Conservation (phyloP, 306 rosid genomes). For the Adenanthera pavonina region DNA sequence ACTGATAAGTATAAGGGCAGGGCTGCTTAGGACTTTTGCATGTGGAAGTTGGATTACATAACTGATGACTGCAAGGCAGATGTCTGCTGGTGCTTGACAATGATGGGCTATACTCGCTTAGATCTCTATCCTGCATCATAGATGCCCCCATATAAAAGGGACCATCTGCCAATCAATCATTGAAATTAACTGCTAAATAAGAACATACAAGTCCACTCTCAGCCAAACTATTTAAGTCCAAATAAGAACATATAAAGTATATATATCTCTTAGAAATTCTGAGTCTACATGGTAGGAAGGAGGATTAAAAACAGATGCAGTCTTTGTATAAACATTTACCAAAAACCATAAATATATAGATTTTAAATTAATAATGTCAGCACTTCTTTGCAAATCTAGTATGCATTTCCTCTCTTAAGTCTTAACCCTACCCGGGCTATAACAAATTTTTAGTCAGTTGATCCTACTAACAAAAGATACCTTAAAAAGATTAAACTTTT, state of each 20-base stretch:
- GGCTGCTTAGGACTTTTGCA: constrained; percentile 71
- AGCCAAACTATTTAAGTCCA: constrained; percentile 39
- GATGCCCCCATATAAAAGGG: constrained; percentile 83
- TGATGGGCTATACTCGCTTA: constrained; percentile 76
- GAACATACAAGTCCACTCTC: constrained; percentile 42
- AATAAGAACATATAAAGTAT: constrained; percentile 38
- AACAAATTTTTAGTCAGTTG: neutral
- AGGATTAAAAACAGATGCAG: constrained; percentile 21
- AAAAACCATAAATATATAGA: neutral
- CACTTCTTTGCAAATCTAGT: neutral
- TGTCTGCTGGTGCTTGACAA: constrained; percentile 77
- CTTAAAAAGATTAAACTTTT: too few relatives aligned
- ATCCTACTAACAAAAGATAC: neutral
- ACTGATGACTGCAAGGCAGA: constrained; percentile 72
- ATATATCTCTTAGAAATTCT: neutral
- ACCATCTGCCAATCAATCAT: constrained; percentile 97
- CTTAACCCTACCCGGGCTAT: neutral
- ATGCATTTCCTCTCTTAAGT: constrained; percentile 2
- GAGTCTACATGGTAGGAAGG: neutral
- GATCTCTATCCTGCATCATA: constrained; percentile 95
- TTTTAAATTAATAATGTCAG: constrained; percentile 2
- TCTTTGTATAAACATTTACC: neutral
- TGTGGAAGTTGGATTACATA: constrained; percentile 50
- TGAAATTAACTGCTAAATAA: constrained; percentile 77
- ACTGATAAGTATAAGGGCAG: constrained; percentile 61